These are phyloP conservation scores for Agrostemma githago DNA, from an alignment of 148 eudicot species.

Conservation along the genomic window DNA sequence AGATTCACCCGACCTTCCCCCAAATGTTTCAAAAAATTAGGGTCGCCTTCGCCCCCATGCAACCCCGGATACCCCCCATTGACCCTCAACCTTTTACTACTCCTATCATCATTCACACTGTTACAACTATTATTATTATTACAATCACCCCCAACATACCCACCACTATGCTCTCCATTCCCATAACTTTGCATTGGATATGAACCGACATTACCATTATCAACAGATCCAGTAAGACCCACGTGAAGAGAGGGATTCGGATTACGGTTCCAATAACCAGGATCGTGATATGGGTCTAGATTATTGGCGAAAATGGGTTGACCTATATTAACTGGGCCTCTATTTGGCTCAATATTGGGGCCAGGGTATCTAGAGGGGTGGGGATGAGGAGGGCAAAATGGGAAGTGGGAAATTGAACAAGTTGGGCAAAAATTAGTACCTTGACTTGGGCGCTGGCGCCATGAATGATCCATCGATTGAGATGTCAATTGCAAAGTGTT, in stretches of 20 bases:
- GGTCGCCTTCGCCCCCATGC: slow-evolving; percentile 17
- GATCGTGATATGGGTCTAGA: slow-evolving; percentile 31
- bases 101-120: slow-evolving; percentile 29
- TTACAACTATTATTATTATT: slow-evolving; percentile 10
- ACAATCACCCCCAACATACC: too few relatives aligned
- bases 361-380: slow-evolving; percentile 38
- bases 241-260: slow-evolving; percentile 27
- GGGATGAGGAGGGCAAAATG: slow-evolving; percentile 52
- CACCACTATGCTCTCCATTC: slow-evolving; percentile 18
- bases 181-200: slow-evolving; percentile 23
- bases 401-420: slow-evolving; percentile 70
- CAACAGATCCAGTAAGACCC: slow-evolving; percentile 16
- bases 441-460: slow-evolving; percentile 49
- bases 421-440: slow-evolving; percentile 50
- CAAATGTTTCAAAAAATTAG: slow-evolving; percentile 9
- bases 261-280: slow-evolving; percentile 31
- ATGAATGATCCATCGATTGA: slow-evolving; percentile 61
- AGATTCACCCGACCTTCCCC: slow-evolving; percentile 16
- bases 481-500: background rate
- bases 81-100: slow-evolving; percentile 59
- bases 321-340: slow-evolving; percentile 15
- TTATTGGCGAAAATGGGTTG: slow-evolving; percentile 23
- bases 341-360: slow-evolving; percentile 24
- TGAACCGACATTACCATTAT: slow-evolving; percentile 10
- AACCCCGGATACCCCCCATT: slow-evolving; percentile 34